Base-by-base conservation (phyloP, 345 rosid species). In the Carallia pectinifolia region DNA sequence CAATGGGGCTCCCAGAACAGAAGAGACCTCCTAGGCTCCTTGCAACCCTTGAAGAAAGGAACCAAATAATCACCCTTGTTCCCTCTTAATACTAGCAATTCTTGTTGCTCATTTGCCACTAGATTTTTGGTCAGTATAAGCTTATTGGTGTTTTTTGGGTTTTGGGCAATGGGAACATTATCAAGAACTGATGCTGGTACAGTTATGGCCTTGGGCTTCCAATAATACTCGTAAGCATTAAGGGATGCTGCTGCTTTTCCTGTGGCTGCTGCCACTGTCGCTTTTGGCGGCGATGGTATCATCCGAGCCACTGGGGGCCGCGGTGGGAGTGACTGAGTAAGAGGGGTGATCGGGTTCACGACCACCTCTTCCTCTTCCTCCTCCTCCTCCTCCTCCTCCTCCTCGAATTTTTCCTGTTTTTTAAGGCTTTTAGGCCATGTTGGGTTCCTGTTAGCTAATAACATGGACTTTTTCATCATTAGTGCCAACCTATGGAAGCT, bases 211-310 rank as follows among this genome's bases (percentile, higher is more conserved):
- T 88, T 79, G 58, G 85, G 53, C 78, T 83, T 85, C 91, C 96
- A 86, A 36, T 74, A 78, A 75, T 84, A 90, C 76, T 92, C 97
- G 47, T 83, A 92, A n/a, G 83, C 80, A 75, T 90, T 90, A 65
- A 83, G 75, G 15, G 76, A 63, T 17, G 58, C 40, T 56, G 76
- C 61, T 0, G 79, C 65, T 1, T 59, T 74, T 12, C 67, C 59
- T 0, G 77, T 66, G 1, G 70, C 62, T 1, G 40, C 63, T 9
- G 68, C 82, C 0, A 70, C 74, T 5, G 72, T 82, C 5, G 76
- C 69, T 56, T 56, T 56, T 5, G 70, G 17, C 0, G 82, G 39
- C 1, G 73, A 67, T 13, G 88, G 76, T 12, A 83, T 81, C 23
- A 80, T 59, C 66, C 82, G 80, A 30, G 81, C 76, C 63, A 75